Percentiles rank a stretch among this genome's conserved stretches.
Evolutionary conservation across 768 basidiomycete species (phyloP).

Genomic region (Lactarius indigo): DNA sequence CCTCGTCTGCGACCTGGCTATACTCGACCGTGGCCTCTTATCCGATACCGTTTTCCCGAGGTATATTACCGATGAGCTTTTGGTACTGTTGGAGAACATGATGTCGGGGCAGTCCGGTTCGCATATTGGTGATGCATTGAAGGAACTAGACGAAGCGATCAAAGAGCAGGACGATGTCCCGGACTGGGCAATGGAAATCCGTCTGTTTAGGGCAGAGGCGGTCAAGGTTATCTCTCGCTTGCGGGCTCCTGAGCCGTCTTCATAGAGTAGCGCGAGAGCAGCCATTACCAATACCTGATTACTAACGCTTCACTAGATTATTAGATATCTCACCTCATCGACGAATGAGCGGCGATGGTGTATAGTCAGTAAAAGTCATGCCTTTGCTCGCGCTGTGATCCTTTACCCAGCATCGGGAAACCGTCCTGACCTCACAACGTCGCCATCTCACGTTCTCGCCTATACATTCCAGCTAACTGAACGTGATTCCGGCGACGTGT

Average conservation of each 20-base stretch:
- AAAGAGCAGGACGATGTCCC: background rate
- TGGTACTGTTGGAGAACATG: background rate
- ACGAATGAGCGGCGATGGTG: background rate
- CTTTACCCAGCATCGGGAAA: background rate
- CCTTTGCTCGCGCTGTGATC: background rate
- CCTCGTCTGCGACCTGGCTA: conserved; percentile 26
- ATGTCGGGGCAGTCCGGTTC: background rate
- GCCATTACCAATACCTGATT: background rate
- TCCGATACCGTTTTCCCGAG: background rate
- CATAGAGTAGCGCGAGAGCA: background rate
- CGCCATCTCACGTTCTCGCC: background rate
- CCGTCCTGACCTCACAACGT: background rate
- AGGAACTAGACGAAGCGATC: background rate
- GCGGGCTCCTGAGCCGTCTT: background rate
- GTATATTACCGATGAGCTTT: conserved; percentile 1
- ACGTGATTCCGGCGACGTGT: conserved; percentile 50
- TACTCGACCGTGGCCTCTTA: background rate
- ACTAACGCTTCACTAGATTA: background rate
- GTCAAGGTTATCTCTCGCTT: background rate
- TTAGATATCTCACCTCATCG: background rate
- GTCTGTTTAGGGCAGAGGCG: background rate
- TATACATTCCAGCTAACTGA: conserved; percentile 28
- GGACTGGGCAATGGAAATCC: background rate
- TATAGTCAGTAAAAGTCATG: background rate
- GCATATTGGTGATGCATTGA: background rate